Evolutionary conservation across 345 rosid species (phyloP).

Genomic region (Boechera divaricarpa): DNA sequence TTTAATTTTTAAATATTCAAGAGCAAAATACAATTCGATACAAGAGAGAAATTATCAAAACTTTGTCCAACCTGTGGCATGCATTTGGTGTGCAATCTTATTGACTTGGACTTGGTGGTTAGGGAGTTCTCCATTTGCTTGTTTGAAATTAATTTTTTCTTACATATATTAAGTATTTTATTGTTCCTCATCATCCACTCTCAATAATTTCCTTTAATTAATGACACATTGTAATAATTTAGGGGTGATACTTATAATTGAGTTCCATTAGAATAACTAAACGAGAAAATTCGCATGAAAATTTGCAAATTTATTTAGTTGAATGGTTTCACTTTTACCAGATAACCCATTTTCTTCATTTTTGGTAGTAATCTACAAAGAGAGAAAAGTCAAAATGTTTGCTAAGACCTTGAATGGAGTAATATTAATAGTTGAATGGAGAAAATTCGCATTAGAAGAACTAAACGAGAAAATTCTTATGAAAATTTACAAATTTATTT

Average conservation of each 20-base stretch:
- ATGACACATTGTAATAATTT: slow-evolving; percentile 18
- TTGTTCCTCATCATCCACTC: slow-evolving; percentile 15
- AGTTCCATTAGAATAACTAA: slow-evolving; percentile 15
- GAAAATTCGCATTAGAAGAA: slow-evolving; percentile 3
- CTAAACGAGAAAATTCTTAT: background rate
- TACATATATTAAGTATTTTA: background rate
- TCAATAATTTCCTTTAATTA: background rate
- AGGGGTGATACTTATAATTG: slow-evolving; percentile 20
- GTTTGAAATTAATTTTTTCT: slow-evolving; percentile 9
- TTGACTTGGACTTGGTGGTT: slow-evolving; percentile 43
- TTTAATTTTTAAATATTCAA: slow-evolving; percentile 1
- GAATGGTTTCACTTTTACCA: background rate
- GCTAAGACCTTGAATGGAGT: background rate
- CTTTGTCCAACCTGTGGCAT: slow-evolving; percentile 42
- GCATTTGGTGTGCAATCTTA: slow-evolving; percentile 44
- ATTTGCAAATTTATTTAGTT: background rate
- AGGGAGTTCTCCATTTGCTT: slow-evolving; percentile 39
- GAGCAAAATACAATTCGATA: background rate
- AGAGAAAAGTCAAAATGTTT: background rate
- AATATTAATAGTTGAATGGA: background rate
- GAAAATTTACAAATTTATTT: background rate
- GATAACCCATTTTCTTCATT: background rate
- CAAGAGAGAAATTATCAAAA: slow-evolving; percentile 35
- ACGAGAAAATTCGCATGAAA: background rate
- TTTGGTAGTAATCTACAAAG: background rate